phyloP scores from a whole-genome alignment of 2,329 filamentous ascomycete species.

The Emergomyces orientalis region DNA sequence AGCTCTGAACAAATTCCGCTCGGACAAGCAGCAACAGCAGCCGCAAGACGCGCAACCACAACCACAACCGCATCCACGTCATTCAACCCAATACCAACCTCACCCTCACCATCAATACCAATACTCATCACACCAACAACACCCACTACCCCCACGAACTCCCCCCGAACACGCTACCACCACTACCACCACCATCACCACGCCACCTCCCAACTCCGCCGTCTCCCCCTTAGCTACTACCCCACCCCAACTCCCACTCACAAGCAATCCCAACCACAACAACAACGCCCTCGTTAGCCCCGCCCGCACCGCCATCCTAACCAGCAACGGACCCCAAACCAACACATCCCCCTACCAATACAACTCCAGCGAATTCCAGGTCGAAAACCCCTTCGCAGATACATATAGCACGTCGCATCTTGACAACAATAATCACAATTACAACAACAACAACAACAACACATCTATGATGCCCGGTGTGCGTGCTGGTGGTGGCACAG shows the following conservation, averaged over 20 bases:
- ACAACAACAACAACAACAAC: neutral
- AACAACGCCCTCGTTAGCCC: neutral
- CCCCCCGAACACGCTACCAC: constrained; percentile 4
- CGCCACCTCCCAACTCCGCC: neutral
- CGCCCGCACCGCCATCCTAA: constrained; percentile 13
- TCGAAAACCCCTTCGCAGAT: constrained; percentile 36
- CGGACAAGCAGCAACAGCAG: neutral
- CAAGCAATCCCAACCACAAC: neutral
- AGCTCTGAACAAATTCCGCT: constrained; percentile 8
- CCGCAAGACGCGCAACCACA: neutral
- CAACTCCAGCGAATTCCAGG: constrained; percentile 31
- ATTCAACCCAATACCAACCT: neutral
- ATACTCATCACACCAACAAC: neutral
- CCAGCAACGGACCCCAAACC: neutral
- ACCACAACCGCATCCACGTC: too few species aligned
- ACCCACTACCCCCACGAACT: neutral
- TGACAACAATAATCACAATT: neutral
- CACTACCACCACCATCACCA: neutral
- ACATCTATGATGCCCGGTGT: neutral
- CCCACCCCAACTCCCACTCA: neutral
- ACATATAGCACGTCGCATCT: constrained; percentile 16
- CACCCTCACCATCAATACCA: neutral
- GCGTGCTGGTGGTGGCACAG: neutral
- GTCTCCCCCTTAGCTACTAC: neutral
- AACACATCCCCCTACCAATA: constrained; percentile 25